Percentiles rank a stretch among this genome's conserved stretches.
These are phyloP conservation scores for Cucumis hystrix DNA, from an alignment of 306 rosid species.

Conservation along the genomic window DNA sequence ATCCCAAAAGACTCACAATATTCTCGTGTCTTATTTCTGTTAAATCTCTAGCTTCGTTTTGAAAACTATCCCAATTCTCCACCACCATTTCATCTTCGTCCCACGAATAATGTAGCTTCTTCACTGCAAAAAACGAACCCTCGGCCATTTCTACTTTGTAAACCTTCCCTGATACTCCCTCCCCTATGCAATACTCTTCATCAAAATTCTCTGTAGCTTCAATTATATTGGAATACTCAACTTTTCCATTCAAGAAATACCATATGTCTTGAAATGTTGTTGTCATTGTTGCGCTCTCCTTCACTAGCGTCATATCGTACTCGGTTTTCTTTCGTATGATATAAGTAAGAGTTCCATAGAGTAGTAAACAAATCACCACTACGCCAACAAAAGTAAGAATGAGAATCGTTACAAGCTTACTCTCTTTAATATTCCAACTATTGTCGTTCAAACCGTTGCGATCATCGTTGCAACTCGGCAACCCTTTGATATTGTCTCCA, in stretches of 20 bases:
- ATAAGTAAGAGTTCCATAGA: background rate
- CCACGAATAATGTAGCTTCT: slow-evolving; percentile 21
- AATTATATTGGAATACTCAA: slow-evolving; percentile 25
- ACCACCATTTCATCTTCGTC: slow-evolving; percentile 10
- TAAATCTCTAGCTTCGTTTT: slow-evolving; percentile 22
- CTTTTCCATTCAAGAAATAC: slow-evolving; percentile 26
- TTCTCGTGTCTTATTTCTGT: slow-evolving; percentile 26
- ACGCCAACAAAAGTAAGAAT: slow-evolving; percentile 15
- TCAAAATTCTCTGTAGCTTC: slow-evolving; percentile 27
- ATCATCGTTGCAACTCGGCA: slow-evolving; percentile 14
- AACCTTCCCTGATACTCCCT: slow-evolving; percentile 29
- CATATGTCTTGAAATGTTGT: slow-evolving; percentile 16
- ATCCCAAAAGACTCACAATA: slow-evolving; percentile 36
- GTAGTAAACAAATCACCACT: background rate
- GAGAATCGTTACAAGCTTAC: slow-evolving; percentile 10
- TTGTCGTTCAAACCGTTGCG: background rate
- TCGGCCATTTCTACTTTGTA: slow-evolving; percentile 17
- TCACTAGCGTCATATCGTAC: background rate
- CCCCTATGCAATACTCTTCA: slow-evolving; percentile 22
- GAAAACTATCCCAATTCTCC: slow-evolving; percentile 11
- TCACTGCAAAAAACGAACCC: slow-evolving; percentile 32
- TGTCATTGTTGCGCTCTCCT: background rate
- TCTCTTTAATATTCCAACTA: background rate
- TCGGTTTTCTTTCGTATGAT: slow-evolving; percentile 3
- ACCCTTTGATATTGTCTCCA: slow-evolving; percentile 10